Evolutionary conservation across 148 eudicot genomes (phyloP).

Genomic region (Vaccinium myrtillus): DNA sequence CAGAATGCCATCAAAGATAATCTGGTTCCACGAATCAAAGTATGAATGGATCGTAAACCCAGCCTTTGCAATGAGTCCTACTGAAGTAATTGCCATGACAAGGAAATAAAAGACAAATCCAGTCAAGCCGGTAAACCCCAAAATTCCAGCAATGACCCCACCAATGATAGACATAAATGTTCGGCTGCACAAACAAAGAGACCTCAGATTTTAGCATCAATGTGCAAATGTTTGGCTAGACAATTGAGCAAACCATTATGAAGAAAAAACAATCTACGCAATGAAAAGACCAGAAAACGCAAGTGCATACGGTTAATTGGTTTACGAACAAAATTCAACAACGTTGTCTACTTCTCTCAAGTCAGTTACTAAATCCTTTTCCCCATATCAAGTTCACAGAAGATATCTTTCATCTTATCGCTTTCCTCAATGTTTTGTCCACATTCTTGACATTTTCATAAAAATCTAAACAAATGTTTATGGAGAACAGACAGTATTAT

Average conservation of each 20-base stretch:
- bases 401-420: neutral
- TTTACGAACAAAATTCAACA: constrained; percentile 1
- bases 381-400: too few species aligned
- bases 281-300: neutral
- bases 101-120: constrained; percentile 84
- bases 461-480: too few species aligned
- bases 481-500: too few species aligned
- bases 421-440: neutral
- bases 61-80: constrained; percentile 80
- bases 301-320: neutral
- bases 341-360: neutral
- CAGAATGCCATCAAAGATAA: constrained; percentile 76
- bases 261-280: neutral
- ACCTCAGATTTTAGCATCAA: neutral
- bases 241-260: neutral
- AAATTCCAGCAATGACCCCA: constrained; percentile 82
- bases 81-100: constrained; percentile 86
- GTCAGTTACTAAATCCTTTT: neutral
- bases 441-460: too few species aligned
- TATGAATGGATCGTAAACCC: constrained; percentile 78
- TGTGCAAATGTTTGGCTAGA: neutral
- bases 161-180: constrained; percentile 90
- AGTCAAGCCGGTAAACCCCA: constrained; percentile 74
- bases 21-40: constrained; percentile 85
- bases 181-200: constrained; percentile 60